Conservation (phyloP, 2,329 filamentous ascomycete species). For the Dendrostoma leiphaemia region DNA sequence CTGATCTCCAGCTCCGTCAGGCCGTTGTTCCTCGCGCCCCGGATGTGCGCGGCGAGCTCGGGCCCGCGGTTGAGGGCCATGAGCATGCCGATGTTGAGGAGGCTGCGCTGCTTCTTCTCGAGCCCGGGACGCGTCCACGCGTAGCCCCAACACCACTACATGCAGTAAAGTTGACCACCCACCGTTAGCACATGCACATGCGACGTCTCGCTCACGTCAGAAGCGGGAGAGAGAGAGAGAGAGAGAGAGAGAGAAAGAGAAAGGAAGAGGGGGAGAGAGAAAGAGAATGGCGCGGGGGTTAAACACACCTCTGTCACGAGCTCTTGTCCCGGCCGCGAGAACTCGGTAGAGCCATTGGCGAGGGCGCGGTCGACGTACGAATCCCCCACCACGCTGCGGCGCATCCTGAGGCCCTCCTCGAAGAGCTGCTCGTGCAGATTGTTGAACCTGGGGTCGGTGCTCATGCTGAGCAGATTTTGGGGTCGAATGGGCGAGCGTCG, state of each 20-base stretch:
- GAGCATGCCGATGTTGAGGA: slow-evolving; percentile 63
- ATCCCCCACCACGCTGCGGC: slow-evolving; percentile 56
- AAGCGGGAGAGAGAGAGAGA: no score
- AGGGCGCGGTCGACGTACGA: slow-evolving; percentile 57
- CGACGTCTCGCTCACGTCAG: no score
- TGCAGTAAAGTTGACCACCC: no score
- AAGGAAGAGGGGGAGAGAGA: no score
- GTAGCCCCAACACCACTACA: slow-evolving; percentile 58
- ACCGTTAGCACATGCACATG: no score
- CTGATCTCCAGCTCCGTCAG: slow-evolving; percentile 49
- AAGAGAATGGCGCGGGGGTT: no score
- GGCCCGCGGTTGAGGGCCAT: slow-evolving; percentile 56
- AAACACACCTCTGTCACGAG: slow-evolving; percentile 63
- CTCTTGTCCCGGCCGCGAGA: slow-evolving; percentile 57
- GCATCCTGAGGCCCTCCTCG: slow-evolving; percentile 57
- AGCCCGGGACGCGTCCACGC: slow-evolving; percentile 64
- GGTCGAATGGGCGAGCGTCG: no score
- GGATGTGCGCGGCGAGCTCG: slow-evolving; percentile 58
- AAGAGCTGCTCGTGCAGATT: slow-evolving; percentile 51
- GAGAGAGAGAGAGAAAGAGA: no score
- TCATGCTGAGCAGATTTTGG: no score
- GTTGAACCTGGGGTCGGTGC: no score
- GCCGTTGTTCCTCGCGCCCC: slow-evolving; percentile 62
- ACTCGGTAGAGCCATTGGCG: slow-evolving; percentile 51
- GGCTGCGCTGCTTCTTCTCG: slow-evolving; percentile 55